Conservation (phyloP, 805 yeast species). For the Jamesozyma spencerorum region DNA sequence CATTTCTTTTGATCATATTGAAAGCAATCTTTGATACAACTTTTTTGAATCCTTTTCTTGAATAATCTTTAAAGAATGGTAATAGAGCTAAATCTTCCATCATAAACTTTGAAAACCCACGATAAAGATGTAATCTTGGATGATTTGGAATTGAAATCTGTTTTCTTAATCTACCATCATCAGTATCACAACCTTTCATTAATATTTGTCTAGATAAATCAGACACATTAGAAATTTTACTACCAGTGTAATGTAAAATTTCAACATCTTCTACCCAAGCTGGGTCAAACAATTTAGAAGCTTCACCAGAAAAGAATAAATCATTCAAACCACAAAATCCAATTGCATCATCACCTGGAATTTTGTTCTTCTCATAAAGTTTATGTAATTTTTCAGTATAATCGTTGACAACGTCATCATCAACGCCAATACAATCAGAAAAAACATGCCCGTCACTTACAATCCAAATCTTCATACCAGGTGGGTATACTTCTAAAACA, state of each 20-base stretch:
- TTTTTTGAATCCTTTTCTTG: conserved; percentile 43
- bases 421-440: conserved; percentile 55
- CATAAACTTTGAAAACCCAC: conserved; percentile 56
- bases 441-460: conserved; percentile 61
- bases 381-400: conserved; percentile 38
- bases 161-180: conserved; percentile 55
- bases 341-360: conserved; percentile 27
- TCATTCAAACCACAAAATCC: conserved; percentile 37
- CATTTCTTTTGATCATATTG: conserved; percentile 57
- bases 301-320: conserved; percentile 29
- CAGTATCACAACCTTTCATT: conserved; percentile 40
- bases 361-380: conserved; percentile 34
- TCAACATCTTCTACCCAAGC: conserved; percentile 24
- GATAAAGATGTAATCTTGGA: conserved; percentile 42
- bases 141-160: conserved; percentile 50
- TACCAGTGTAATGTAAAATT: conserved; percentile 33
- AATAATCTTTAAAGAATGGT: conserved; percentile 31
- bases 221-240: conserved; percentile 31
- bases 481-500: conserved; percentile 37
- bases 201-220: conserved; percentile 34
- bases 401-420: conserved; percentile 42
- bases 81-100: conserved; percentile 44
- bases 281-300: conserved; percentile 22
- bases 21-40: conserved; percentile 45
- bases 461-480: conserved; percentile 47